A percentile compares a stretch with the other conserved stretches of the same genome.
Evolutionary conservation across 768 basidiomycete genomes (phyloP).

Genomic region (Holtermannia corniformis): DNA sequence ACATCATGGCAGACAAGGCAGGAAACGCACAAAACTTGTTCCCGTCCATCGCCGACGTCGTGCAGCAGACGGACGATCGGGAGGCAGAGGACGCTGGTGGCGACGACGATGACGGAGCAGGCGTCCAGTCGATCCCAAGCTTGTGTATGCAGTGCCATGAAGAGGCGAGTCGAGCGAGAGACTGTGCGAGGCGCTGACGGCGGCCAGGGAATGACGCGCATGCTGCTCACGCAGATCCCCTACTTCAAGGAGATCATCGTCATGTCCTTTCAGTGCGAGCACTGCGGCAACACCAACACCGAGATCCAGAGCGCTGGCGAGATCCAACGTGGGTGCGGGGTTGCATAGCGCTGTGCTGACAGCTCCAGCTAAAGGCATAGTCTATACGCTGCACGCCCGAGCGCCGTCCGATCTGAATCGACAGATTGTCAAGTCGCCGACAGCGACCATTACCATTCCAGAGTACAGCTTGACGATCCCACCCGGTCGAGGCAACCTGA

Average conservation of each 20-base stretch:
- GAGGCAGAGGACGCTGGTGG: conserved; percentile 25
- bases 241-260: conserved; percentile 92
- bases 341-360: background rate
- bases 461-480: conserved; percentile 89
- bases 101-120: conserved; percentile 50
- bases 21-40: conserved; percentile 45
- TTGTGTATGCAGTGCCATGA: conserved; percentile 89
- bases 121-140: conserved; percentile 75
- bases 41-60: conserved; percentile 54
- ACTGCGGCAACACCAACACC: conserved; percentile 81
- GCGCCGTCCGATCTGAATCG: conserved; percentile 71
- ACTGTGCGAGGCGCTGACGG: background rate
- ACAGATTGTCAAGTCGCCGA: conserved; percentile 80
- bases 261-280: conserved; percentile 92
- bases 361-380: conserved; percentile 61
- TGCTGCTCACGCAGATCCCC: conserved; percentile 87
- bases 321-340: conserved; percentile 59
- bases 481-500: conserved; percentile 73
- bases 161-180: conserved; percentile 53
- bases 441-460: conserved; percentile 71
- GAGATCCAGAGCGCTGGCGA: conserved; percentile 84
- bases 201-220: conserved; percentile 71
- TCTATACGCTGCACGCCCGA: conserved; percentile 72
- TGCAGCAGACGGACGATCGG: conserved; percentile 46
- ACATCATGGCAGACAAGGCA: no score